phyloP scores from a whole-genome alignment of 148 eudicot species.

The Limonium bicolor region DNA sequence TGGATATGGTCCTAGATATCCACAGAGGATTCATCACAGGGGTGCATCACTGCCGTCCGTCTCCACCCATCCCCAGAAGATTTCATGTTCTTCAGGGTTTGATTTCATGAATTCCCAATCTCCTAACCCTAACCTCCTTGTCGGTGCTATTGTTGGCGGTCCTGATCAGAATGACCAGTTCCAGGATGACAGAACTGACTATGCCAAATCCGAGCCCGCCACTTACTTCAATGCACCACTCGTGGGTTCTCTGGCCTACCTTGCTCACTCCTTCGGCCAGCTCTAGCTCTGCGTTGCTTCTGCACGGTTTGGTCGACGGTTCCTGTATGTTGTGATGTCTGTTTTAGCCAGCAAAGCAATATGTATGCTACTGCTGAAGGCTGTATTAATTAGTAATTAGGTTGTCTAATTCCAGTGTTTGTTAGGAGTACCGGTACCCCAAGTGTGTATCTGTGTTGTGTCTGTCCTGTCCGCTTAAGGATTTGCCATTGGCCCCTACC shows the following conservation, averaged over 20 bases:
- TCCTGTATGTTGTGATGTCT: too few relatives aligned
- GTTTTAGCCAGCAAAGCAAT: too few relatives aligned
- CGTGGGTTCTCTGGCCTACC: constrained; percentile 67
- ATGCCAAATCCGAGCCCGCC: constrained; percentile 68
- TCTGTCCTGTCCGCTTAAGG: too few relatives aligned
- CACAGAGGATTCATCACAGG: constrained; percentile 68
- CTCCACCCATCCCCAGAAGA: constrained; percentile 47
- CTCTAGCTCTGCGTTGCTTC: too few relatives aligned
- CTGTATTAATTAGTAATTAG: too few relatives aligned
- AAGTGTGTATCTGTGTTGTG: too few relatives aligned
- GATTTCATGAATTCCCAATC: constrained; percentile 36
- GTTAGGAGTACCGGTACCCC: too few relatives aligned
- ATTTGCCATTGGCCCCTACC: too few relatives aligned
- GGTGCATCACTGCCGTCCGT: constrained; percentile 68
- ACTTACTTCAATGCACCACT: constrained; percentile 76
- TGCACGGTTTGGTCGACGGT: too few relatives aligned
- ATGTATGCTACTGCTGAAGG: too few relatives aligned
- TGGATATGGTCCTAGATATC: constrained; percentile 62
- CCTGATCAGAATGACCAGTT: constrained; percentile 50
- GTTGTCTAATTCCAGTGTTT: too few relatives aligned
- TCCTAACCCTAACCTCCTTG: constrained; percentile 56
- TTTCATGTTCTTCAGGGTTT: constrained; percentile 60
- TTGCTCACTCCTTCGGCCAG: constrained; percentile 81
- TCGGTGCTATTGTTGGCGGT: constrained; percentile 76
- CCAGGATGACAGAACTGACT: constrained; percentile 57